phyloP scores from a whole-genome alignment of 2,329 filamentous ascomycete species.

The Nothomitra cinnamomea region DNA sequence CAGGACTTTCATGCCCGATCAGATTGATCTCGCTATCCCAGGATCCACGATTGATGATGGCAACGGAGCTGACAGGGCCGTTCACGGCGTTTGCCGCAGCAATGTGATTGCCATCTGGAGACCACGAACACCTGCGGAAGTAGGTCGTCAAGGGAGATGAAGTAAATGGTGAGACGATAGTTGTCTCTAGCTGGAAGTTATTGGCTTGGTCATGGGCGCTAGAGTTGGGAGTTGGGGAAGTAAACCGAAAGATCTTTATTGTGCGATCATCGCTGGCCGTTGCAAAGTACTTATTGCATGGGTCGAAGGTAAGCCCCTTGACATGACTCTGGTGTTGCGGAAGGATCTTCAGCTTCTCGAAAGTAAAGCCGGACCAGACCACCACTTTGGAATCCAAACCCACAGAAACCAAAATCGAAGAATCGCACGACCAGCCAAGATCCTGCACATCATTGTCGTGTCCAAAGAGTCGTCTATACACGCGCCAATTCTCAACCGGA shows the following conservation, averaged over 20 bases:
- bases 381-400: slow-evolving; percentile 96
- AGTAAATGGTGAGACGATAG: slow-evolving; percentile 71
- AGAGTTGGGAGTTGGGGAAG: slow-evolving; percentile 74
- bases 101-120: slow-evolving; percentile 90
- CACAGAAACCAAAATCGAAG: slow-evolving; percentile 87
- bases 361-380: slow-evolving; percentile 94
- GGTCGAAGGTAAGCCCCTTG: slow-evolving; percentile 96
- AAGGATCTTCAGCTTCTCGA: slow-evolving; percentile 91
- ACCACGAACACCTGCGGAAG: slow-evolving; percentile 93
- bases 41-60: slow-evolving; percentile 76
- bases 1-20: slow-evolving; percentile 91
- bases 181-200: slow-evolving; percentile 91
- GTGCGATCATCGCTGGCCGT: slow-evolving; percentile 94
- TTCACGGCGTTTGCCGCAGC: slow-evolving; percentile 95
- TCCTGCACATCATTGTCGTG: slow-evolving; percentile 99
- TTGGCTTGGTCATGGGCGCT: slow-evolving; percentile 90
- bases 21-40: slow-evolving; percentile 97
- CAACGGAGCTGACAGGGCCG: slow-evolving; percentile 89
- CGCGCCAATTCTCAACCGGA: slow-evolving; percentile 95
- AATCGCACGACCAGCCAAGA: slow-evolving; percentile 90
- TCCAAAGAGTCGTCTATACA: slow-evolving; percentile 78
- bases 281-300: slow-evolving; percentile 97
- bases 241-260: slow-evolving; percentile 94
- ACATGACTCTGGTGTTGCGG: slow-evolving; percentile 92
- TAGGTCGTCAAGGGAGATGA: slow-evolving; percentile 92